phyloP scores from a whole-genome alignment of 768 basidiomycete species.

The Xerocomus brunneocitrinus region DNA sequence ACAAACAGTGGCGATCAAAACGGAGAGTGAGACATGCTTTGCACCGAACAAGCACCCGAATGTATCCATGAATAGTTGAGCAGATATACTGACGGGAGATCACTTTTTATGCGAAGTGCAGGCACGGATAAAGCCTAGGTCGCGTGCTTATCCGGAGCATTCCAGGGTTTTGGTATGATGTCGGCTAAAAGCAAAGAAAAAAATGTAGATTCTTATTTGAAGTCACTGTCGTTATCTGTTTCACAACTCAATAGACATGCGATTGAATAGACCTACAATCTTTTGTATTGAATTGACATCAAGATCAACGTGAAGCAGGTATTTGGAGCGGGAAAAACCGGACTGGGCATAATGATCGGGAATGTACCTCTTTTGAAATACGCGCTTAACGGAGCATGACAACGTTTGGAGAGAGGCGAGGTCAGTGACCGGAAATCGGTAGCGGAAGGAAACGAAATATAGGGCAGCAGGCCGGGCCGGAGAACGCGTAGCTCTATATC shows the following conservation, averaged over 20 bases:
- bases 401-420: conserved; percentile 39
- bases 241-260: conserved; percentile 2
- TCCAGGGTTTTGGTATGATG: conserved; percentile 68
- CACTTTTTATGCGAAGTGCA: background rate
- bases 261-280: conserved; percentile 41
- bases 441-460: conserved; percentile 53
- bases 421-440: conserved; percentile 19
- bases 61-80: conserved; percentile 75
- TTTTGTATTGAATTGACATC: conserved; percentile 48
- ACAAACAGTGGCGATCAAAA: background rate
- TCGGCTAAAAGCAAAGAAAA: conserved; percentile 63
- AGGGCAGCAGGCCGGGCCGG: conserved; percentile 36
- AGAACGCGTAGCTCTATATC: conserved; percentile 25
- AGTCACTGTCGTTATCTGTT: conserved; percentile 1
- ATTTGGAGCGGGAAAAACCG: conserved; percentile 52
- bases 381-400: conserved; percentile 37
- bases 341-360: conserved; percentile 32
- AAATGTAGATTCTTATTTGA: conserved; percentile 50
- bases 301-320: conserved; percentile 58
- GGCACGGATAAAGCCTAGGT: background rate
- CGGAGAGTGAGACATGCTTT: conserved; percentile 42
- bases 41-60: conserved; percentile 61
- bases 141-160: conserved; percentile 56
- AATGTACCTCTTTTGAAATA: conserved; percentile 42
- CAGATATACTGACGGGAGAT: conserved; percentile 49